These are phyloP conservation scores for sorghum (Sorghum bicolor) DNA, from an alignment of 176 grass and related monocot genomes.

Conservation along the genomic window DNA sequence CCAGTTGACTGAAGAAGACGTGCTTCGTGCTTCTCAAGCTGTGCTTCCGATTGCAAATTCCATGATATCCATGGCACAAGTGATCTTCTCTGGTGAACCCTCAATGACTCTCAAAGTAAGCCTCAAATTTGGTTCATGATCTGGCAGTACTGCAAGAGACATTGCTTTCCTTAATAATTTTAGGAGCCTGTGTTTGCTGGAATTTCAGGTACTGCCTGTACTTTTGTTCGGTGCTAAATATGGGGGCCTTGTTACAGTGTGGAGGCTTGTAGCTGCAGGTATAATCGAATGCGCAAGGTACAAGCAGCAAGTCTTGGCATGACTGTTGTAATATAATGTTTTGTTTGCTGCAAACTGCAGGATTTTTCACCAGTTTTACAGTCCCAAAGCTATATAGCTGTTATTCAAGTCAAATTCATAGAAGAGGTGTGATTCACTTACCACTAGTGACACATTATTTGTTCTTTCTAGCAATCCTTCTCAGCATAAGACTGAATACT, in stretches of 20 bases:
- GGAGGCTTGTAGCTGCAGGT: slow-evolving; percentile 76
- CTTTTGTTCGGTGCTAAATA: slow-evolving; percentile 65
- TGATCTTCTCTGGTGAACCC: slow-evolving; percentile 84
- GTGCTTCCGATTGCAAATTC: slow-evolving; percentile 66
- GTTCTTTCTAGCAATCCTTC: neutral
- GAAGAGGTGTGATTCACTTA: slow-evolving; percentile 42
- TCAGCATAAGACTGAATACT: neutral
- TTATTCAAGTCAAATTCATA: slow-evolving; percentile 76
- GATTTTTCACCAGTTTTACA: slow-evolving; percentile 86
- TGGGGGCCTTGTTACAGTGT: slow-evolving; percentile 49
- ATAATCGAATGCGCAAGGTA: slow-evolving; percentile 6
- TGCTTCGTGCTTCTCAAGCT: slow-evolving; percentile 44
- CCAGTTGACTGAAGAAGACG: slow-evolving; percentile 69
- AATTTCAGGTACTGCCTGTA: slow-evolving; percentile 56
- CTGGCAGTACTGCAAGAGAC: neutral
- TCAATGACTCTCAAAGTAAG: slow-evolving; percentile 87
- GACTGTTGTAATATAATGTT: slow-evolving; percentile 8
- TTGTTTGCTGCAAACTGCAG: slow-evolving; percentile 44
- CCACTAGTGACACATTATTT: neutral
- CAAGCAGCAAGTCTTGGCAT: neutral
- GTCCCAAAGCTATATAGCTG: slow-evolving; percentile 67
- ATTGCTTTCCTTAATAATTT: slow-evolving; percentile 14
- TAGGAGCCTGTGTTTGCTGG: neutral
- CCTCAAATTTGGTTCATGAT: neutral
- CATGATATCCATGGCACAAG: slow-evolving; percentile 54